Conservation (phyloP, 495 filamentous ascomycete species). For the Aspergillus bertholletiae region DNA sequence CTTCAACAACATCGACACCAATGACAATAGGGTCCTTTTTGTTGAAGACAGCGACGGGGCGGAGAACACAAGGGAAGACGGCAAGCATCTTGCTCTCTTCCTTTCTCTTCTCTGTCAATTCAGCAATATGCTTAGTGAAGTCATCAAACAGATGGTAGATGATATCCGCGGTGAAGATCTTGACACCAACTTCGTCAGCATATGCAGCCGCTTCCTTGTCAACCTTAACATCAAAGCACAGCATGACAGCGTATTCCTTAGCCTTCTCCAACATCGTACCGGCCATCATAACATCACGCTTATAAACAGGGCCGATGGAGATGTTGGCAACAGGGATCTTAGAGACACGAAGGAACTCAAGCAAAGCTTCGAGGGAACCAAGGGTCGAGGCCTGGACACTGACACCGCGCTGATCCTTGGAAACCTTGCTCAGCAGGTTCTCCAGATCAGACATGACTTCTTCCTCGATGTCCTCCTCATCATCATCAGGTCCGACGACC, state of each 20-base stretch:
- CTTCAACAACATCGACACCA: slow-evolving; percentile 92
- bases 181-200: slow-evolving; percentile 91
- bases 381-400: slow-evolving; percentile 96
- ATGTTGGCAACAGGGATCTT: slow-evolving; percentile 98
- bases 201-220: slow-evolving; percentile 93
- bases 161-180: slow-evolving; percentile 98
- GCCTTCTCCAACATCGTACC: slow-evolving; percentile 96
- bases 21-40: slow-evolving; percentile 96
- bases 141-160: slow-evolving; percentile 98
- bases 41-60: slow-evolving; percentile 92
- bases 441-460: slow-evolving; percentile 96
- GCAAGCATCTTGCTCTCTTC: slow-evolving; percentile 93
- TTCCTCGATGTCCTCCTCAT: slow-evolving; percentile 93
- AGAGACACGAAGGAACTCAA: slow-evolving; percentile 89
- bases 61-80: slow-evolving; percentile 93
- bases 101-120: slow-evolving; percentile 83
- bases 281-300: slow-evolving; percentile 96
- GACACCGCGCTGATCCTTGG: slow-evolving; percentile 88
- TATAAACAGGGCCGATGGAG: slow-evolving; percentile 96
- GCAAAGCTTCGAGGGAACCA: slow-evolving; percentile 91
- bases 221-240: slow-evolving; percentile 99
- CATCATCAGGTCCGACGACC: slow-evolving; percentile 90
- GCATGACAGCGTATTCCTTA: slow-evolving; percentile 96
- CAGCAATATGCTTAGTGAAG: slow-evolving; percentile 90
- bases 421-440: slow-evolving; percentile 83